A percentile compares a stretch with the other conserved stretches of the same genome.
Conservation (phyloP, 2,329 filamentous ascomycete species). For the Botrytis medusae region DNA sequence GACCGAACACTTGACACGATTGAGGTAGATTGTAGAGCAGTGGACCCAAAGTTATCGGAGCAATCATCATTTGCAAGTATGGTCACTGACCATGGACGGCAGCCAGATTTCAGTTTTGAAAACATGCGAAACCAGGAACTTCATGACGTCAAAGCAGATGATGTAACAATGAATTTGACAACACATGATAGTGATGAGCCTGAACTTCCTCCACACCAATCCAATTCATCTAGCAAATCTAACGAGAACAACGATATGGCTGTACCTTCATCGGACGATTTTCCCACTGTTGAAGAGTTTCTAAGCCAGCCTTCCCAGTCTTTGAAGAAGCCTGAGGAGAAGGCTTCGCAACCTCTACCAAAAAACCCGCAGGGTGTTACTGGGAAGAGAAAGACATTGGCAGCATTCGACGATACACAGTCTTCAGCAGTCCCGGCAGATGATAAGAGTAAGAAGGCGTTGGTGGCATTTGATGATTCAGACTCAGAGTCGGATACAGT, state of each 20-base stretch:
- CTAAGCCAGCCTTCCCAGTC: slow-evolving; percentile 38
- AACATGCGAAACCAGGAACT: slow-evolving; percentile 31
- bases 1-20: slow-evolving; percentile 13
- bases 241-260: not conserved
- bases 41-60: slow-evolving; percentile 38
- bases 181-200: slow-evolving; percentile 5
- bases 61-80: slow-evolving; percentile 45
- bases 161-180: slow-evolving; percentile 17
- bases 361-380: not conserved
- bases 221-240: not conserved
- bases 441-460: slow-evolving; percentile 30
- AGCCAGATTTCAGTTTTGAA: slow-evolving; percentile 48
- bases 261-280: slow-evolving; percentile 28
- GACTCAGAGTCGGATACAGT: slow-evolving; percentile 19
- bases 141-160: slow-evolving; percentile 23
- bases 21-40: slow-evolving; percentile 10
- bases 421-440: slow-evolving; percentile 25
- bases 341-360: not conserved
- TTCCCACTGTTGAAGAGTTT: slow-evolving; percentile 32
- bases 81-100: slow-evolving; percentile 49
- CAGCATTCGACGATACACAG: slow-evolving; percentile 42
- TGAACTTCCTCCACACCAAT: slow-evolving; percentile 13
- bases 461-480: slow-evolving; percentile 20
- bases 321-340: slow-evolving; percentile 33
- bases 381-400: slow-evolving; percentile 28